Base-by-base conservation (phyloP, 805 yeast genomes). In the Zygosaccharomyces pseudorouxii region DNA sequence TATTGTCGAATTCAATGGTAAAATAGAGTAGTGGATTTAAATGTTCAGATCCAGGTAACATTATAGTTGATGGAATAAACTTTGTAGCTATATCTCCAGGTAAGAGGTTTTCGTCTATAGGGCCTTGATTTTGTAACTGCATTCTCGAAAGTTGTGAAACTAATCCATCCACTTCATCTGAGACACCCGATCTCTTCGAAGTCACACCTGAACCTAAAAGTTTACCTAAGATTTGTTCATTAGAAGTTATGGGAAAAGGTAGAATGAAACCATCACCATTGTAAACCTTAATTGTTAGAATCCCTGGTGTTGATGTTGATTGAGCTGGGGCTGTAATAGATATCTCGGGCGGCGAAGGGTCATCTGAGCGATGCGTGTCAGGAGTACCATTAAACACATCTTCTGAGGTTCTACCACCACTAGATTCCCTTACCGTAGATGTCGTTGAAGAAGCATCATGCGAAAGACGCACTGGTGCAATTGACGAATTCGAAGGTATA, bases 1-100 rank as follows among this genome's bases (percentile, higher is more conserved):
- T 89, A 68, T 93, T 93, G 69, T 93, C 99, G 64, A 89, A 92
- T 68, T 93, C 99, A 39, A 93, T 75, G 1, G 96, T 89, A 60
- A 90, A 77, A 67, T 87, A 88, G 33, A 93, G 76, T 51, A 95
- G 75, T 14, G 93, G 79, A 56, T 80, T 81, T 53, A 79, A 75
- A 30, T 76, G 70, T 45, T 74, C 73, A 55, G 81, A 62, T 27
- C 77, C 76, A 12, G 86, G 82, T 38, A 79, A 70, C 42, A 79
- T 70, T 39, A 80, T 71, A 38, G 77, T 71, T 12, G 84, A 75
- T 37, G 88, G 83, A 39, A 82, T 67, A 37, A 64, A 61, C 22
- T 59, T 59, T 0, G 69, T 57, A 1, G 64, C 58, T 6, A 55
- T 42, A 10, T 68, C 67, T 18, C 67, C 65, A 2, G 69, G 59